These are phyloP conservation scores for Trichosanthes cucumerina DNA, from an alignment of 306 rosid species.

Conservation along the genomic window DNA sequence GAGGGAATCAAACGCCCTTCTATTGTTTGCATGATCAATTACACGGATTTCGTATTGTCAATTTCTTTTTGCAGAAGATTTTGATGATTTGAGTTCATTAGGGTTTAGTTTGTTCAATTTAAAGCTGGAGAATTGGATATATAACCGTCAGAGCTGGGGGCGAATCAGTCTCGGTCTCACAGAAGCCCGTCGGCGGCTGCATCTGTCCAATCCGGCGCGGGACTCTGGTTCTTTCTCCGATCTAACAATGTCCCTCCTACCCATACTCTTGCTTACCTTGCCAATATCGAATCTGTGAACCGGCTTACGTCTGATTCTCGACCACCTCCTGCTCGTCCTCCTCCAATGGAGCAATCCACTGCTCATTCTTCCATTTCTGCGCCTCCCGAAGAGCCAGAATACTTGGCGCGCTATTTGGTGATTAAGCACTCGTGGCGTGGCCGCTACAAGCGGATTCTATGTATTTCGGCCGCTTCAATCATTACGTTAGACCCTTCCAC, in stretches of 20 bases:
- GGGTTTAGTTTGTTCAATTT: constrained; percentile 23
- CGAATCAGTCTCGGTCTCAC: constrained; percentile 89
- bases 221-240: constrained; percentile 75
- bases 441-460: constrained; percentile 86
- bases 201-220: constrained; percentile 33
- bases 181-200: constrained; percentile 56
- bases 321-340: constrained; percentile 14
- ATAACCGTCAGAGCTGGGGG: constrained; percentile 86
- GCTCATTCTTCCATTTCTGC: constrained; percentile 17
- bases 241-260: constrained; percentile 60
- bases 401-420: constrained; percentile 73
- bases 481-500: constrained; percentile 78
- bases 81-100: constrained; percentile 15
- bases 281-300: constrained; percentile 51
- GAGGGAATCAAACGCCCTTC: not conserved
- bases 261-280: constrained; percentile 77
- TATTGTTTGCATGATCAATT: not conserved
- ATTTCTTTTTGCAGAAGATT: not conserved
- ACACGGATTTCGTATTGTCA: not conserved
- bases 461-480: constrained; percentile 52
- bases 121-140: constrained; percentile 22
- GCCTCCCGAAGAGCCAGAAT: constrained; percentile 75
- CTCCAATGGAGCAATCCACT: constrained; percentile 13
- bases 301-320: constrained; percentile 44
- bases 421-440: constrained; percentile 99